Percentiles rank a stretch among this genome's conserved stretches.
Conservation (phyloP, 148 eudicot genomes). For the Chenopodium album region DNA sequence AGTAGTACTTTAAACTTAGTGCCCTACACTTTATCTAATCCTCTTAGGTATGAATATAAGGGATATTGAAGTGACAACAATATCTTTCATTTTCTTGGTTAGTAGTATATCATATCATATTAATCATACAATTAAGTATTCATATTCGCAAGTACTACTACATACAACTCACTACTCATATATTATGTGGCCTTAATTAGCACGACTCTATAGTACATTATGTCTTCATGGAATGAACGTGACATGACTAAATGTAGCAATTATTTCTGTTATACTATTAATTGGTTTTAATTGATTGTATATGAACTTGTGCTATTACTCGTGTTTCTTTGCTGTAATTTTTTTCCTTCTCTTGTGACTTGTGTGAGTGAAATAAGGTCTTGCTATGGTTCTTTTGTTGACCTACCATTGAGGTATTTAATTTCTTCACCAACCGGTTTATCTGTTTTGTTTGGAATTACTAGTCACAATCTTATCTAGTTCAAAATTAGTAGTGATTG, state of each 20-base stretch:
- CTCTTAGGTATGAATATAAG: background rate
- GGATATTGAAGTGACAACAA: background rate
- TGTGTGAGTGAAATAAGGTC: background rate
- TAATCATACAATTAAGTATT: background rate
- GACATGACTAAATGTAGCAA: background rate
- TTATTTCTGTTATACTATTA: background rate
- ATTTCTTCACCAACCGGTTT: no score
- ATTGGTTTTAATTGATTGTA: background rate
- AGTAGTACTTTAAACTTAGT: background rate
- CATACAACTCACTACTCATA: no score
- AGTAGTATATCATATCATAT: constrained; percentile 7
- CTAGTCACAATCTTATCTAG: no score
- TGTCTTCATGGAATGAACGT: constrained; percentile 1
- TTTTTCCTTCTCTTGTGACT: background rate
- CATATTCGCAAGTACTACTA: background rate
- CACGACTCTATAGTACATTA: background rate
- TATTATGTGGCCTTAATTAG: background rate
- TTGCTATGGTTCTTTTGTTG: background rate
- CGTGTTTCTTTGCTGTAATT: background rate
- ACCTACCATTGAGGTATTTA: background rate
- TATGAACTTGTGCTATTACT: background rate
- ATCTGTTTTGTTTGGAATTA: no score
- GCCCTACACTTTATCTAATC: constrained; percentile 2
- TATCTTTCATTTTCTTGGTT: constrained; percentile 1
- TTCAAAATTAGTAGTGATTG: no score